Evolutionary conservation across 129 eudicot species (phyloP).

Genomic region (Artemisia annua): DNA sequence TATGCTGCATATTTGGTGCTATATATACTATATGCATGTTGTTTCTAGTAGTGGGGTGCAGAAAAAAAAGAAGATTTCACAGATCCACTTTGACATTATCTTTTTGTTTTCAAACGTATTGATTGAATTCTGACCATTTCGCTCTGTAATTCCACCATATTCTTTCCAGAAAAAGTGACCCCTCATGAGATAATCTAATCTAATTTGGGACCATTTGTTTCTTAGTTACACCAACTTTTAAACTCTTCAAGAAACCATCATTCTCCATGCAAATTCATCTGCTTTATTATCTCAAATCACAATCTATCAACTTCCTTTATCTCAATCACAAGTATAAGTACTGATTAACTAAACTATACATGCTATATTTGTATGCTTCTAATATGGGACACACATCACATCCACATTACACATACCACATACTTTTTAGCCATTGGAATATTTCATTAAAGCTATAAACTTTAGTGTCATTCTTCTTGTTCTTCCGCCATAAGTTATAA

Average conservation of each 20-base stretch:
- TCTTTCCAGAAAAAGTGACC: constrained; percentile 25
- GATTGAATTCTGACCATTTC: constrained; percentile 34
- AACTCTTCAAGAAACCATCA: constrained; percentile 39
- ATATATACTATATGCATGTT: too few relatives aligned
- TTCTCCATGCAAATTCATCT: constrained; percentile 41
- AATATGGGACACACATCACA: constrained; percentile 24
- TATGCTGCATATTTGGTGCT: too few relatives aligned
- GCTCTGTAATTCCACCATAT: constrained; percentile 42
- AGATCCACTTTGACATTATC: constrained; percentile 45
- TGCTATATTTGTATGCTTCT: constrained; percentile 23
- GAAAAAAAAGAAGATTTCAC: constrained; percentile 22
- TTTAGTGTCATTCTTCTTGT: constrained; percentile 28
- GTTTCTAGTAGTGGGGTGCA: constrained; percentile 27
- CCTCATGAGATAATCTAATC: constrained; percentile 33
- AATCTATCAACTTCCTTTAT: constrained; percentile 24
- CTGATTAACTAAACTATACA: constrained; percentile 21
- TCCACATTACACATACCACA: constrained; percentile 22
- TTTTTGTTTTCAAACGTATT: constrained; percentile 37
- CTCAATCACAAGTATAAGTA: constrained; percentile 32
- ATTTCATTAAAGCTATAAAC: constrained; percentile 32
- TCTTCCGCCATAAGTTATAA: constrained; percentile 20
- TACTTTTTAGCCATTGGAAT: constrained; percentile 38
- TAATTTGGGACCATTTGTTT: constrained; percentile 35
- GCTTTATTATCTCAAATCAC: constrained; percentile 35
- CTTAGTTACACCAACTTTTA: constrained; percentile 40